Percentiles rank a stretch among this genome's conserved stretches.
Evolutionary conservation across 768 basidiomycete species (phyloP).

Genomic region (Mycena maculata): DNA sequence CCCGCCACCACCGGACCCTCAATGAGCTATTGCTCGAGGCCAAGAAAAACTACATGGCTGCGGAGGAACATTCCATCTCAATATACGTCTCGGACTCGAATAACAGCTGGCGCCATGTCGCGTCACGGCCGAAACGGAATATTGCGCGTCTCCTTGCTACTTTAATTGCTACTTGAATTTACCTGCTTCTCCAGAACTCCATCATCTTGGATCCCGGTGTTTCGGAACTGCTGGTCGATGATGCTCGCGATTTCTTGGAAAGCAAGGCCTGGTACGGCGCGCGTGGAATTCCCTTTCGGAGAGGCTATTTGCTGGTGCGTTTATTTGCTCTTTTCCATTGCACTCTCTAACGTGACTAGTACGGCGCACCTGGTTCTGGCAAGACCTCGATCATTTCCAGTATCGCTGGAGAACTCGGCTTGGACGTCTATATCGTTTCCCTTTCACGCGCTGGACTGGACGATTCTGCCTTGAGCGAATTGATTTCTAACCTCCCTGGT

Average conservation of each 20-base stretch:
- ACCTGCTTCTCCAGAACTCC: constrained; percentile 48
- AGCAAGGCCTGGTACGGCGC: constrained; percentile 80
- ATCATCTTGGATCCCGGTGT: constrained; percentile 80
- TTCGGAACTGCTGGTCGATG: constrained; percentile 71
- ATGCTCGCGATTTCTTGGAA: constrained; percentile 76
- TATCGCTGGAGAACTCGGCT: constrained; percentile 80
- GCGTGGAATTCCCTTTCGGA: constrained; percentile 84
- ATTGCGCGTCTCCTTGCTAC: constrained; percentile 39
- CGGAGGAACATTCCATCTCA: constrained; percentile 62
- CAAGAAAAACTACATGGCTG: constrained; percentile 61
- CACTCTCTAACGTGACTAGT: constrained; percentile 45
- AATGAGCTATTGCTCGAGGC: constrained; percentile 66
- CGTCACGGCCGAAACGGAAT: constrained; percentile 72
- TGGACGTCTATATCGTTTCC: constrained; percentile 80
- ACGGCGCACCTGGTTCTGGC: constrained; percentile 82
- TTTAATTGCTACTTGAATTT: background rate
- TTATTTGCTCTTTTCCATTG: background rate
- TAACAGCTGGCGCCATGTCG: constrained; percentile 66
- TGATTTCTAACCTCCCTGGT: constrained; percentile 74
- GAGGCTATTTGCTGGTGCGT: constrained; percentile 75
- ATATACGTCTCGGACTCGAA: constrained; percentile 61
- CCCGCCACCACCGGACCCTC: constrained; percentile 58
- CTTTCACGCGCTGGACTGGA: constrained; percentile 73
- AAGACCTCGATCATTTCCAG: constrained; percentile 84
- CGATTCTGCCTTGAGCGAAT: constrained; percentile 65